A percentile compares a stretch with the other conserved stretches of the same genome.
These are phyloP conservation scores for Friedmanniomyces endolithicus DNA, from an alignment of 495 filamentous ascomycete genomes.

Conservation along the genomic window DNA sequence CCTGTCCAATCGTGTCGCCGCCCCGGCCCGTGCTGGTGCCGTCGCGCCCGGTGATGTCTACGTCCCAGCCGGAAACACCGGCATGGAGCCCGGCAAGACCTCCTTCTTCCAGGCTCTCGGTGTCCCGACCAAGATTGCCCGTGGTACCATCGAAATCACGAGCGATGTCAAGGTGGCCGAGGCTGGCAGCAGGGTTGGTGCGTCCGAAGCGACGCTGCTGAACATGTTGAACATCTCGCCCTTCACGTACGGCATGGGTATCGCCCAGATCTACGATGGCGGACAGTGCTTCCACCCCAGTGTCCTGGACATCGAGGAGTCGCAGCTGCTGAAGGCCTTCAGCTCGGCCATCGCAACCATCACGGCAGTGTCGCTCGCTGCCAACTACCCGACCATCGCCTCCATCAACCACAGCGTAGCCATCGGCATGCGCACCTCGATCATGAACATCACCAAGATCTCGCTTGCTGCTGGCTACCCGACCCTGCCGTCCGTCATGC, in stretches of 20 bases:
- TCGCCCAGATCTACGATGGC: constrained; percentile 88
- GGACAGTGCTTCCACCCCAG: constrained; percentile 75
- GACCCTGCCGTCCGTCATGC: constrained; percentile 75
- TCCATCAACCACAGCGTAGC: constrained; percentile 87
- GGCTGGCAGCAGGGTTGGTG: constrained; percentile 83
- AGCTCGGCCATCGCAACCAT: constrained; percentile 72
- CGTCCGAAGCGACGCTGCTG: constrained; percentile 93
- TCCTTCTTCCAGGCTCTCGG: constrained; percentile 99
- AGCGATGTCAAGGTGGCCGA: constrained; percentile 96
- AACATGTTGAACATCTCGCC: constrained; percentile 99
- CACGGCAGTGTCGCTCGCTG: constrained; percentile 75
- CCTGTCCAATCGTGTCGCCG: constrained; percentile 89
- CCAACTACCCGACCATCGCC: constrained; percentile 89
- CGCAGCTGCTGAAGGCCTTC: constrained; percentile 79
- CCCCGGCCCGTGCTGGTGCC: constrained; percentile 93
- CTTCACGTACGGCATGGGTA: constrained; percentile 99
- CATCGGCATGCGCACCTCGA: constrained; percentile 90
- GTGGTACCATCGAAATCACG: constrained; percentile 99
- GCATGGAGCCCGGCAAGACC: constrained; percentile 99
- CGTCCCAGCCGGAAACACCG: constrained; percentile 94
- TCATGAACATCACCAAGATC: constrained; percentile 97
- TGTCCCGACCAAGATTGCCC: constrained; percentile 99
- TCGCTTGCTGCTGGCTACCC: constrained; percentile 81
- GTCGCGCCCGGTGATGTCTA: constrained; percentile 81
- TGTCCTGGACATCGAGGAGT: constrained; percentile 87